Evolutionary conservation across 257 asterid genomes (phyloP).

Genomic region (Sherardia arvensis): DNA sequence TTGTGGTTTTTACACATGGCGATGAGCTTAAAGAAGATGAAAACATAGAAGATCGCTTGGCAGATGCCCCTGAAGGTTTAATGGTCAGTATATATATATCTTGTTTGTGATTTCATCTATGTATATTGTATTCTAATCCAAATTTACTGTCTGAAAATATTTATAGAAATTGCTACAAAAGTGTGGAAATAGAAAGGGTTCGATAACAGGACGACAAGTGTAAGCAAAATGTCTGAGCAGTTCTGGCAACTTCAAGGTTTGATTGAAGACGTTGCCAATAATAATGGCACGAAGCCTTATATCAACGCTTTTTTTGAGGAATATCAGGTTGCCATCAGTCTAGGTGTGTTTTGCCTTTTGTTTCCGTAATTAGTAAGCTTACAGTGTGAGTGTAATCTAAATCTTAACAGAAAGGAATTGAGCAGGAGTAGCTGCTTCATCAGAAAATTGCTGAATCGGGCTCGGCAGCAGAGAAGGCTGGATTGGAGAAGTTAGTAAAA

Average conservation of each 20-base stretch:
- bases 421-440: not conserved
- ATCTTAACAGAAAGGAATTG: not conserved
- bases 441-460: not conserved
- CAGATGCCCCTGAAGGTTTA: not conserved
- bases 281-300: slow-evolving; percentile 49
- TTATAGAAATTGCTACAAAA: not conserved
- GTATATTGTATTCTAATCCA: too few species aligned
- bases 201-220: slow-evolving; percentile 44
- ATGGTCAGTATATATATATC: too few species aligned
- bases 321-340: slow-evolving; percentile 20
- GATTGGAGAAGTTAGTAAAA: not conserved
- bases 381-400: not conserved
- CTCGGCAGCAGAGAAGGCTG: not conserved
- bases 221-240: slow-evolving; percentile 25
- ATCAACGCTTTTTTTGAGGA: slow-evolving; percentile 40
- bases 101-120: too few species aligned
- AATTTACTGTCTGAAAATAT: too few species aligned
- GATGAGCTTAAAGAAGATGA: slow-evolving; percentile 57
- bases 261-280: slow-evolving; percentile 33
- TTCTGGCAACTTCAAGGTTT: slow-evolving; percentile 33
- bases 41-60: slow-evolving; percentile 30
- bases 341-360: not conserved
- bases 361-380: too few species aligned
- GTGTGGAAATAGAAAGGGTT: slow-evolving; percentile 1
- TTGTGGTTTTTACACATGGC: slow-evolving; percentile 62